Base-by-base conservation (phyloP, 2,329 filamentous ascomycete species). In the Colletotrichum magnum region DNA sequence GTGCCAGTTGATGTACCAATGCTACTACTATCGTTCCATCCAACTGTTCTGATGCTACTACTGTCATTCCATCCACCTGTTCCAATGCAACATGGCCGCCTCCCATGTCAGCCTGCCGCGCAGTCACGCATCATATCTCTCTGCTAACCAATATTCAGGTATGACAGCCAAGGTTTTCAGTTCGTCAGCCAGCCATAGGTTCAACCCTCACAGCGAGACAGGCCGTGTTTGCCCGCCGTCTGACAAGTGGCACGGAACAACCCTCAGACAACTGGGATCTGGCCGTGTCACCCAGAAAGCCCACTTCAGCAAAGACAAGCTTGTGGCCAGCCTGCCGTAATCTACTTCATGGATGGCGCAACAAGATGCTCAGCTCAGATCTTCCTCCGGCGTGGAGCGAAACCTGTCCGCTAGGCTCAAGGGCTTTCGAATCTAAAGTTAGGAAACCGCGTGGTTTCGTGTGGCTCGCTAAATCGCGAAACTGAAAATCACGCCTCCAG, bases 351-450 rank as follows among this genome's bases (percentile, higher is more conserved):
- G 58, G 24, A 67, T 28, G 21, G 43, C n/a, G 50, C 21, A 51
- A 36, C 56, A 28, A 51, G 21, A 63, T 67, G 64, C 51, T 63
- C 43, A 32, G 58, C 64, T 21, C 28, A 57, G 51, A 57, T 50
- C 7, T 56, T 45, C 47, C 10, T 21, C 41, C 15, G 7, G 2
- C 16, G 21, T 15, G n/a, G 45, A 39, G 41, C 7, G 47, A 21
- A 16, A 26, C 26, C 26, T 52, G 10, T 15, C 24, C 21, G 18
- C 39, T 32, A 26, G 47, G 9, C 21, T 26, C 24, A 4, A 21
- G 4, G 26, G 26, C 43, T n/a, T 63, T 36, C 32, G 32, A 6
- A 36, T 36, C 7, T 10, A 36, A 10, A 36, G 7, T 36, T 36
- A 10, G 32, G 32, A 36, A 36, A 36, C 32, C 13, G 39, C 24